Conservation (phyloP, 805 yeast genomes). For the Sugiyamaella floridensis region DNA sequence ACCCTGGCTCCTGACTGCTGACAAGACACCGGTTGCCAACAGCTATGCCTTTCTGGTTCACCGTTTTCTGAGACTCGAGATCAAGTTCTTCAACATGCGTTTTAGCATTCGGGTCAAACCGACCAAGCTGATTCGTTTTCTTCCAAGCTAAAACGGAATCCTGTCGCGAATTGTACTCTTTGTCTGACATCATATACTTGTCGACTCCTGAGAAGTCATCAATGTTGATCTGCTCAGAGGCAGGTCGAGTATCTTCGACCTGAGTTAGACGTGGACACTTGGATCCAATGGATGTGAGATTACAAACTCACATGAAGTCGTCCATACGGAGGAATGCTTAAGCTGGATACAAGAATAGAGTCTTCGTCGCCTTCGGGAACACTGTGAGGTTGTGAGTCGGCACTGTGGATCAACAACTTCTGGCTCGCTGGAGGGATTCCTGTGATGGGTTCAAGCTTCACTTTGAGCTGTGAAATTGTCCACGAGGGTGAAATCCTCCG, state of each 20-base stretch:
- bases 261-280: background rate
- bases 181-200: slow-evolving; percentile 46
- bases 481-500: slow-evolving; percentile 57
- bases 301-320: slow-evolving; percentile 40
- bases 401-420: slow-evolving; percentile 30
- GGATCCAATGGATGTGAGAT: background rate
- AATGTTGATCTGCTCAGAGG: slow-evolving; percentile 24
- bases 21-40: slow-evolving; percentile 29
- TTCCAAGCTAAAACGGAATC: slow-evolving; percentile 78
- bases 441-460: slow-evolving; percentile 58
- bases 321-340: slow-evolving; percentile 31
- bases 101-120: slow-evolving; percentile 52
- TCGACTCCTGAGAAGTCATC: slow-evolving; percentile 32
- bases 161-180: slow-evolving; percentile 51
- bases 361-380: slow-evolving; percentile 8
- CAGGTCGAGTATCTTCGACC: slow-evolving; percentile 29
- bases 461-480: slow-evolving; percentile 47
- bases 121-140: slow-evolving; percentile 56
- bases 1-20: slow-evolving; percentile 31
- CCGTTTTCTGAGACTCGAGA: slow-evolving; percentile 9
- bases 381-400: slow-evolving; percentile 7
- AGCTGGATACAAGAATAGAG: slow-evolving; percentile 22
- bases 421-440: slow-evolving; percentile 60
- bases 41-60: slow-evolving; percentile 11
- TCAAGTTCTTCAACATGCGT: slow-evolving; percentile 5